A percentile compares a stretch with the other conserved stretches of the same genome.
Evolutionary conservation across 2,329 filamentous ascomycete genomes (phyloP).

Genomic region (Rhynchosporium graminicola): DNA sequence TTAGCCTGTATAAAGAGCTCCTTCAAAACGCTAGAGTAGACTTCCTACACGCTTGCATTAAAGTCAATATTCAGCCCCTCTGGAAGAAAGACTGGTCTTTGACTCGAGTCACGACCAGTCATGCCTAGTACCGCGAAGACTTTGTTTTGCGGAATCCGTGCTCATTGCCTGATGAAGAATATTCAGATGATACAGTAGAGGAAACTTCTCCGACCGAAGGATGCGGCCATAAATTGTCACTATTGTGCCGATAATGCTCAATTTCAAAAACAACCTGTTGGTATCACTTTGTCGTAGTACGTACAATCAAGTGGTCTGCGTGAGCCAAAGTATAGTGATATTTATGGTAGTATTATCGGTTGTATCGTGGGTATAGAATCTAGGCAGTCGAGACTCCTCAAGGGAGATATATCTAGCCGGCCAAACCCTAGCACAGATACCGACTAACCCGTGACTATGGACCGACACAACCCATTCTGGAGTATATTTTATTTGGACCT

Average conservation of each 20-base stretch:
- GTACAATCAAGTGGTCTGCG: too few relatives aligned
- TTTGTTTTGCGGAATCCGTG: slow-evolving; percentile 9
- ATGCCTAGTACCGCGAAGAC: slow-evolving; percentile 3
- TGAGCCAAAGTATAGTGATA: too few relatives aligned
- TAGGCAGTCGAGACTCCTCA: too few relatives aligned
- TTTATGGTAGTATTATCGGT: too few relatives aligned
- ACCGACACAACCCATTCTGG: too few relatives aligned
- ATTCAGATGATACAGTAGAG: not conserved
- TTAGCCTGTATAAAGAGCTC: not conserved
- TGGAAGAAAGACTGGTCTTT: not conserved
- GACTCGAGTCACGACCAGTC: not conserved
- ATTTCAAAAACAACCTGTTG: not conserved
- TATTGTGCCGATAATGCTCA: not conserved
- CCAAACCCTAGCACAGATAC: too few relatives aligned
- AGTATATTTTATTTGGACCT: not conserved
- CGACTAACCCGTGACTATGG: too few relatives aligned
- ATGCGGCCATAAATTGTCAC: not conserved
- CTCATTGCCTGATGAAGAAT: not conserved
- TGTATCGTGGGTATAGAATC: too few relatives aligned
- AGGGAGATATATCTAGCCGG: too few relatives aligned
- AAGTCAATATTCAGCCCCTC: slow-evolving; percentile 14
- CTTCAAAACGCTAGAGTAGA: slow-evolving; percentile 8
- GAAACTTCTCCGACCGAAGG: not conserved
- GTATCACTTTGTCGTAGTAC: too few relatives aligned
- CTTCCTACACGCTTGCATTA: slow-evolving; percentile 9